Evolutionary conservation across 495 filamentous ascomycete genomes (phyloP).

Genomic region (Entonaema liquescens): DNA sequence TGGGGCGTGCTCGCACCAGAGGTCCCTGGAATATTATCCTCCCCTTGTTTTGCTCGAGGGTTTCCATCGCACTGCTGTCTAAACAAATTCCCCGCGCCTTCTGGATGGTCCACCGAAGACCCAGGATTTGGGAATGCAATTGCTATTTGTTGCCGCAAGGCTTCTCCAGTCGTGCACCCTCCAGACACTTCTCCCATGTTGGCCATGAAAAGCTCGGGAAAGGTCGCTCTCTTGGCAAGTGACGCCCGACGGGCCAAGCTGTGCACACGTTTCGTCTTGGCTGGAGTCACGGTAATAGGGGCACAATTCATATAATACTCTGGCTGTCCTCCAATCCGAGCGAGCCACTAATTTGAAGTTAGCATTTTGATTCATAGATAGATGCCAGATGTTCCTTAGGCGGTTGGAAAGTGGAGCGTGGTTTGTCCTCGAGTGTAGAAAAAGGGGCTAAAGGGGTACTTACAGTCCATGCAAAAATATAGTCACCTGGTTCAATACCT

Average conservation of each 20-base stretch:
- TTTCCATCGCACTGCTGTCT: slow-evolving; percentile 40
- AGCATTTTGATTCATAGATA: not conserved
- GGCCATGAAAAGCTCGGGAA: slow-evolving; percentile 36
- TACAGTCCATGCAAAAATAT: slow-evolving; percentile 75
- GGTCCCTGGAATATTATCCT: not conserved
- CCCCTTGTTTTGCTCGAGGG: slow-evolving; percentile 18
- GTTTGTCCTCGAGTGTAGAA: no score
- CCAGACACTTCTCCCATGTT: slow-evolving; percentile 31
- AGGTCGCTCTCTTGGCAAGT: slow-evolving; percentile 3
- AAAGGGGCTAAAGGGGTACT: slow-evolving; percentile 5
- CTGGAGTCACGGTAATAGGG: slow-evolving; percentile 65
- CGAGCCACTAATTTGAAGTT: slow-evolving; percentile 31
- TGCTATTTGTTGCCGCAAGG: slow-evolving; percentile 51
- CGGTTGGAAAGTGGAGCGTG: no score
- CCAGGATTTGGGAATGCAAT: slow-evolving; percentile 42
- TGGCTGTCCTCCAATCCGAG: slow-evolving; percentile 33
- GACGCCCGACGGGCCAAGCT: slow-evolving; percentile 10
- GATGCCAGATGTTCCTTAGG: no score
- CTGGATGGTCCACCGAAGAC: slow-evolving; percentile 36
- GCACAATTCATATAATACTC: slow-evolving; percentile 89
- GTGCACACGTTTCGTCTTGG: slow-evolving; percentile 16
- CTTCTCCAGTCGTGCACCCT: slow-evolving; percentile 46
- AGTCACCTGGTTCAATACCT: slow-evolving; percentile 63
- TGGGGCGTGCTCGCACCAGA: not conserved
- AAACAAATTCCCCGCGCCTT: slow-evolving; percentile 35